phyloP scores from a whole-genome alignment of 768 basidiomycete species.

The Tylopilus subfusipes region DNA sequence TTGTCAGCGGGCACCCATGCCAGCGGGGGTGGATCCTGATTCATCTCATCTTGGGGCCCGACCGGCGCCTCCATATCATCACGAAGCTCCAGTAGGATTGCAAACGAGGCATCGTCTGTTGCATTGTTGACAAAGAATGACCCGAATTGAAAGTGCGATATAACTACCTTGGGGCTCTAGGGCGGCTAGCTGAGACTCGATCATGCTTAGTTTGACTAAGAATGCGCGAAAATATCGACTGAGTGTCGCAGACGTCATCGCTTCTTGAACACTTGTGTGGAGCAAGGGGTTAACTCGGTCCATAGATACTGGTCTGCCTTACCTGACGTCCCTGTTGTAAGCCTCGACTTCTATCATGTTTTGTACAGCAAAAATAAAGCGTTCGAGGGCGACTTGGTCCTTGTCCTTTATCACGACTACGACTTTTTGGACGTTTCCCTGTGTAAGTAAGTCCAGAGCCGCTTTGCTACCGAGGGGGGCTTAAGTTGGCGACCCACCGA shows the following conservation, averaged over 20 bases:
- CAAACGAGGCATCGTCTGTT: constrained; percentile 72
- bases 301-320: constrained; percentile 3
- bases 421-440: constrained; percentile 81
- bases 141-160: background rate
- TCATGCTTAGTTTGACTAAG: constrained; percentile 73
- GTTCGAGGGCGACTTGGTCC: constrained; percentile 77
- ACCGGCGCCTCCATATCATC: constrained; percentile 59
- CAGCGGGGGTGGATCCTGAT: constrained; percentile 63
- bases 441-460: background rate
- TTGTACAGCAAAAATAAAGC: constrained; percentile 85
- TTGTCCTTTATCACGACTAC: constrained; percentile 82
- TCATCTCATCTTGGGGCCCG: constrained; percentile 42
- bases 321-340: constrained; percentile 71
- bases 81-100: constrained; percentile 76
- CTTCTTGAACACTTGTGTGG: constrained; percentile 58
- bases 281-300: constrained; percentile 1
- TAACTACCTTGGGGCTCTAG: constrained; percentile 50
- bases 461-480: background rate
- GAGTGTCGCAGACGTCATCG: constrained; percentile 60
- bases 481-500: constrained; percentile 41
- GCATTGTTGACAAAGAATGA: background rate
- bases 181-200: constrained; percentile 67
- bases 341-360: constrained; percentile 72
- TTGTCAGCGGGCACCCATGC: constrained; percentile 75
- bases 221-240: constrained; percentile 81